Base-by-base conservation (phyloP, 768 basidiomycete species). In the Dioszegia hungarica region DNA sequence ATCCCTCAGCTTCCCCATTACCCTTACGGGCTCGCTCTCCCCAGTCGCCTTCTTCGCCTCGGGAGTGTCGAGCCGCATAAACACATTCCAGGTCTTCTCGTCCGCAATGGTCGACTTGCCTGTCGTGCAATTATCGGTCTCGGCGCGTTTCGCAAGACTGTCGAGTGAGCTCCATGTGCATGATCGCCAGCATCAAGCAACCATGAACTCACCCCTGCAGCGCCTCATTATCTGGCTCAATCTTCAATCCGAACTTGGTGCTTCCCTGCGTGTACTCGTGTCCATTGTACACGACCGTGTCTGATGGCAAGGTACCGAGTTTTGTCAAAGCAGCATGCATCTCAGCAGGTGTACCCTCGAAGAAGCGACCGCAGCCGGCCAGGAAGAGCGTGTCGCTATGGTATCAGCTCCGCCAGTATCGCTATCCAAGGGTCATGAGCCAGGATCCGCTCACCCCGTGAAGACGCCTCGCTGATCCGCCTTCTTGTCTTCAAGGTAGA, bases 1-100 rank as follows among this genome's bases (percentile, higher is more conserved):
- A 40, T 85, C 82, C 46, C 94, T 80, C 39, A 98, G 77, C 40
- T 80, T 80, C 65, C 82, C 82, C 85, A 95, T 92, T 50, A 88
- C 80, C 3, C 76, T 79, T 56, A 80, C 78, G n/a, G 81, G 77
- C 1, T 84, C 78, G 5, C 79, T 78, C 4, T 79, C 78, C 5
- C 79, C 75, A 0, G 81, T 82, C 2, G 80, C 81, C 34, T 72
- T 79, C 89, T 79, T 79, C 31, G 92, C 83, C 5, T 83, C 80
- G 4, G 80, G 79, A 60, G 79, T 83, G 4, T 80, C 77, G 11
- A 91, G 77, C 17, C 91, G 82, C 90, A 95, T 91, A 76, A 97
- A 97, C 8, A 90, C 85, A 76, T 98, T 98, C 89, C 89, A 93
- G 61, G 84, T 79, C 78, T 91, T 92, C 79, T 98, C 94, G 63